Base-by-base conservation (phyloP, 371 early-diverging fungal species). In the Apophysomyces sp. region DNA sequence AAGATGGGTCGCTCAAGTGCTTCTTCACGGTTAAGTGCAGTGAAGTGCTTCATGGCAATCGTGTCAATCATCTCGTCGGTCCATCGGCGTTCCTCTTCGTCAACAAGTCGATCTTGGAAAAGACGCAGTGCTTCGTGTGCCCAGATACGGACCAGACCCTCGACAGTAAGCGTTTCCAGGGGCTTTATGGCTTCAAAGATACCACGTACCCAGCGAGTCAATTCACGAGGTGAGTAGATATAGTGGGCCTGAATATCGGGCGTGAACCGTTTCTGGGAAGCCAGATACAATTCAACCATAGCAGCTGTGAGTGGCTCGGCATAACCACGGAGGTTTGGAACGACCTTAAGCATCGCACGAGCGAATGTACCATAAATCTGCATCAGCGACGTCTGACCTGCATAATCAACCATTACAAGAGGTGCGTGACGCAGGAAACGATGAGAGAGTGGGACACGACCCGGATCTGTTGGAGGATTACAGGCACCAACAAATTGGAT, bases 401-500 rank as follows among this genome's bases (percentile, higher is more conserved):
- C 98, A 72, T 99, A 99, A 68, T 98, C 99, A 3, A 99, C 99
- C 92, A 98, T 90, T 27, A 98, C 90, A 55, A 99, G 77, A 31
- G 99, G 97, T 15, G 97, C 93, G 65, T 98, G 97, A 21, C 98
- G 90, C 63, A 99, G 78, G 91, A 97, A 98, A 71, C 99, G 88
- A 61, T 92, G 95, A 34, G 94, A 90, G 52, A 99, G 77, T 16
- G 95, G 95, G 3, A 97, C 93, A 74, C 99, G 95, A 52, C 99
- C 99, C 34, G 98, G 95, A 78, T 99, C 99, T 0, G 98, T 98
- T 1, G 99, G 99, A 52, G 99, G 99, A 66, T 99, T 99, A 82
- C 99, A 98, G 13, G 99, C 99, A 60, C 99, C 99, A 12, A 98
- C 98, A 77, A 99, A 97, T 76, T 98, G 98, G 58, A 98, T 94